Percentiles rank a stretch among this genome's conserved stretches.
These are phyloP conservation scores for Pochonia chlamydosporia DNA, from an alignment of 2,329 filamentous ascomycete genomes.

Conservation along the genomic window DNA sequence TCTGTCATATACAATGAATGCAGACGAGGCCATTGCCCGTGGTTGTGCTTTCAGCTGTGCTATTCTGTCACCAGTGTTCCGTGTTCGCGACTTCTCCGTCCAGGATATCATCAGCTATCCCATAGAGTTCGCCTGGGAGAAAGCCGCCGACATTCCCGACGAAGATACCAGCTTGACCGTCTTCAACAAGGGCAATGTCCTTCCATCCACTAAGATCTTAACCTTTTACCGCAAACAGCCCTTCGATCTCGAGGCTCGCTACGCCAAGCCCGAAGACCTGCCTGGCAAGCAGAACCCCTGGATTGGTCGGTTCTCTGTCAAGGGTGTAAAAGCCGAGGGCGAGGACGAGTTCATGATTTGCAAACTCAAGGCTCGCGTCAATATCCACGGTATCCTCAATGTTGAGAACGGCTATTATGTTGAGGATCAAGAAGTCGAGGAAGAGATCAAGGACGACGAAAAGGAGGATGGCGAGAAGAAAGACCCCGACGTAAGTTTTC, in stretches of 20 bases:
- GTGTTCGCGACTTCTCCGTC: slow-evolving; percentile 94
- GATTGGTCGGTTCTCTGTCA: slow-evolving; percentile 97
- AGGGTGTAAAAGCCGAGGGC: slow-evolving; percentile 88
- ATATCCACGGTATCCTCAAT: slow-evolving; percentile 93
- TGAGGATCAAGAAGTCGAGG: slow-evolving; percentile 95
- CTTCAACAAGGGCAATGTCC: slow-evolving; percentile 93
- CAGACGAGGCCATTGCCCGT: slow-evolving; percentile 93
- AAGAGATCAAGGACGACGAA: slow-evolving; percentile 74
- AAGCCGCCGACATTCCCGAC: slow-evolving; percentile 95
- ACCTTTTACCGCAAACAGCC: slow-evolving; percentile 98
- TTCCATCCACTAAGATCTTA: slow-evolving; percentile 98
- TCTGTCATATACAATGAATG: slow-evolving; percentile 95
- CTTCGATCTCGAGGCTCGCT: slow-evolving; percentile 93
- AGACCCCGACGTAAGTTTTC: slow-evolving; percentile 65
- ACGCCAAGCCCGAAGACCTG: slow-evolving; percentile 78
- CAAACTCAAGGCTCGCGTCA: slow-evolving; percentile 96
- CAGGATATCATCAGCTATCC: slow-evolving; percentile 98
- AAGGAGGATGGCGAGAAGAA: slow-evolving; percentile 64
- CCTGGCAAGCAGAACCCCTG: slow-evolving; percentile 89
- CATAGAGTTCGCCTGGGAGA: slow-evolving; percentile 98
- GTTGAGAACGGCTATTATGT: slow-evolving; percentile 97
- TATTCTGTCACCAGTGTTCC: slow-evolving; percentile 95
- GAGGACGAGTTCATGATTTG: slow-evolving; percentile 99
- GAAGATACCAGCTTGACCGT: slow-evolving; percentile 96
- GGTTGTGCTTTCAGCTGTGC: slow-evolving; percentile 97